Evolutionary conservation across 2,329 filamentous ascomycete species (phyloP), one percentile per base, ranked within the genome.

Genomic region (Diaporthe amygdali): DNA sequence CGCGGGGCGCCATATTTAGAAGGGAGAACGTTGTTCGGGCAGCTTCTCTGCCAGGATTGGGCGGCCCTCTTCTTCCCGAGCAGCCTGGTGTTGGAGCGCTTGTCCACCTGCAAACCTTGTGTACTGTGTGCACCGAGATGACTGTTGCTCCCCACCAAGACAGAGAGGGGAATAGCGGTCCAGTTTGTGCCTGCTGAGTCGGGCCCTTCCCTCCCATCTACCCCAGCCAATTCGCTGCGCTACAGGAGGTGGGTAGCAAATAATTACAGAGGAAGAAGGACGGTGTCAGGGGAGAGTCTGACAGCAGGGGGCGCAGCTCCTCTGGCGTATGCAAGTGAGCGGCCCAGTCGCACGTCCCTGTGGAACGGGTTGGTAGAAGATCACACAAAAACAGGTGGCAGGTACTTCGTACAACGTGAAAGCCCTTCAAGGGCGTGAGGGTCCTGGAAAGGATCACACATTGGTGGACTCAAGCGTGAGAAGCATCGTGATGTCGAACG

Each of bases 261-360:
- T 34, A 69, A 63, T 56, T 47, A 66, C 25, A 55, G 39, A 46
- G 39, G 39, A 34, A 51, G 41, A 68, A 68, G 66, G 66, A 49
- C 49, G 56, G 51, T 70, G 46, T 39, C 52, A 70, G 52, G 66
- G 68, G 71, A 64, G 46, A 30, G 49, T 70, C 71, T 72, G 71
- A 72, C 71, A 68, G 71, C 61, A 64, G 39, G 61, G 44, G 71
- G 71, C 71, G 71, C 71, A 72, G 71, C 56, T 66, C 25, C 34
- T 59, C 32, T 67, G 46, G 68, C 66, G 68, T 41, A 56, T 72
- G 68, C 68, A 70, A 41, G 37, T 70, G 64, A 37, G 66, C 37
- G 66, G 66, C 66, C 66, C 66, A 72, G 68, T 69, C 47, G 49
- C 25, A 32, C 44, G 39, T 37, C 39, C 46, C 46, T 32, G 56